These are phyloP conservation scores for Geoglossum glabrum DNA, from an alignment of 495 filamentous ascomycete species.

Conservation along the genomic window DNA sequence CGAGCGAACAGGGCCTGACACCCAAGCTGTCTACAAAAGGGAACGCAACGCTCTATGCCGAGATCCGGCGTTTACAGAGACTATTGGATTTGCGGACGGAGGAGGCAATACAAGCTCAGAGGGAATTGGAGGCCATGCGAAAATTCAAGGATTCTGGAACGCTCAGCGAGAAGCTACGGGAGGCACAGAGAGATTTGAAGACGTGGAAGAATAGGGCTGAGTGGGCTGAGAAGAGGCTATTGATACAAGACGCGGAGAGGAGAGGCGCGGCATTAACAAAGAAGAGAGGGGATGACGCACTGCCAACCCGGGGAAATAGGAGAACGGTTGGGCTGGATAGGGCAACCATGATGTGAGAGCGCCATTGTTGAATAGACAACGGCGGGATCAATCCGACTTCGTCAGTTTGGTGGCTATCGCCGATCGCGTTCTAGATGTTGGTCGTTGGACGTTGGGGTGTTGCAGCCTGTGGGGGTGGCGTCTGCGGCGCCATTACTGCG, in stretches of 20 bases:
- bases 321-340: background rate
- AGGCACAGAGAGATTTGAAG: constrained; percentile 22
- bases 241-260: constrained; percentile 14
- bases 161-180: constrained; percentile 24
- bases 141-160: constrained; percentile 20
- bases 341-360: background rate
- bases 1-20: background rate
- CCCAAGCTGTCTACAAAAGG: constrained; percentile 1
- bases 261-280: background rate
- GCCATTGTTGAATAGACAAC: background rate
- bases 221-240: constrained; percentile 27
- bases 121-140: constrained; percentile 20
- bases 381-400: background rate
- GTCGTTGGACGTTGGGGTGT: too few species aligned
- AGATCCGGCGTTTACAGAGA: constrained; percentile 25
- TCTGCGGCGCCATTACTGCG: too few species aligned
- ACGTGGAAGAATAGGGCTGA: constrained; percentile 31
- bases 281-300: background rate
- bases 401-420: background rate
- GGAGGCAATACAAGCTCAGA: constrained; percentile 21
- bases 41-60: constrained; percentile 23
- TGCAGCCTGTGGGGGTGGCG: too few species aligned
- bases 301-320: background rate
- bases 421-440: too few species aligned
- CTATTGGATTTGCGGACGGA: constrained; percentile 21